Evolutionary conservation across 78 protist species (phyloP), one percentile per base, ranked within the genome.

Genomic region (Dictyostelium purpureum): DNA sequence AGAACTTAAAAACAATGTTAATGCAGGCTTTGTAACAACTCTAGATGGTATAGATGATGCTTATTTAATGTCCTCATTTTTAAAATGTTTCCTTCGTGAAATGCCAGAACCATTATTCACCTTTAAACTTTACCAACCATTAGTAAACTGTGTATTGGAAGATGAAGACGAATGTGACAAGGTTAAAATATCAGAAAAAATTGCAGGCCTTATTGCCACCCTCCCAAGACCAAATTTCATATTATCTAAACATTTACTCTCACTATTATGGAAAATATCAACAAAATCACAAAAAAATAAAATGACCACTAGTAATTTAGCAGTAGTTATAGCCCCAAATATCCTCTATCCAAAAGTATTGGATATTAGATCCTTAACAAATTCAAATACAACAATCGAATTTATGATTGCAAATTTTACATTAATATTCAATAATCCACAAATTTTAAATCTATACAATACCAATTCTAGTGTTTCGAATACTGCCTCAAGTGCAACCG

Each of bases 91-190:
- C 38, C 57, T 85, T 19, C 24, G 92, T 45, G 92, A 85, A 40
- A n/a, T 85, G 59, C 92, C 92, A 51, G 61, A 28, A 26, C 92
- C 92, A 19, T 16, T 85, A 6, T 26, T 85, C 10, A 85, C 92
- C 4, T 85, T 54, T 28, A 82, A 85, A 6, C 59, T 85, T 0
- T 85, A 71, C 9, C 24, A n/a, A n/a, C 56, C 73, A 61, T 14
- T 85, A 21, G 59, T 56, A 14, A 28, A 70, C 18, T 42, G 66
- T 67, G 92, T 73, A 1, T 4, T 82, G 7, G n/a, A 47, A 24
- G 82, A 85, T n/a, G 67, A 70, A 14, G 43, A 49, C 31, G 74
- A 43, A 14, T 40, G 70, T 33, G 80, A 82, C 19, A 70, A 67
- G 26, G 49, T 28, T 18, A 11, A n/a, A 10, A 47, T 37, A 7